A percentile compares a stretch with the other conserved stretches of the same genome.
Conservation (phyloP, 306 rosid species). For the Acacia confusa region DNA sequence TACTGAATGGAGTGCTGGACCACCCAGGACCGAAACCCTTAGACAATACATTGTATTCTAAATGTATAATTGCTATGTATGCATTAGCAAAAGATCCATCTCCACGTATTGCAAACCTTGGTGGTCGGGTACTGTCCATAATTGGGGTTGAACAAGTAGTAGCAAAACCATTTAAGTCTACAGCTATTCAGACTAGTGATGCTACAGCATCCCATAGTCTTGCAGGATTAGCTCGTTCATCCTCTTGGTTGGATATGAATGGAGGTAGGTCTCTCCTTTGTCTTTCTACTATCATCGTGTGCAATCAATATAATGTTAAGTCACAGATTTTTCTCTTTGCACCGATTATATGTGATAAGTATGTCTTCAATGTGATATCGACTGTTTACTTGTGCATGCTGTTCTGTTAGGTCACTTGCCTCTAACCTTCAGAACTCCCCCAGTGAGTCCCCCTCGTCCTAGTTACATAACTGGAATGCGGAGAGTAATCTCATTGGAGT, state of each 20-base stretch:
- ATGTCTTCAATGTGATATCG: slow-evolving; percentile 2
- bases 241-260: slow-evolving; percentile 97
- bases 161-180: slow-evolving; percentile 69
- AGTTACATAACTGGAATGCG: slow-evolving; percentile 75
- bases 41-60: slow-evolving; percentile 74
- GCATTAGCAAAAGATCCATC: slow-evolving; percentile 96
- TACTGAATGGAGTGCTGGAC: slow-evolving; percentile 68
- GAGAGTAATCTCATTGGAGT: slow-evolving; percentile 89
- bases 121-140: slow-evolving; percentile 83
- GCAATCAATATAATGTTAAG: not conserved
- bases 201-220: slow-evolving; percentile 48
- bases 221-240: slow-evolving; percentile 84
- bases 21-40: slow-evolving; percentile 66
- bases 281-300: slow-evolving; percentile 12
- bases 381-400: slow-evolving; percentile 19
- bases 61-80: slow-evolving; percentile 87
- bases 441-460: slow-evolving; percentile 93
- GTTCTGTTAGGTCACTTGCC: slow-evolving; percentile 76
- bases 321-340: slow-evolving; percentile 14
- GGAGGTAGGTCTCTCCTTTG: slow-evolving; percentile 57
- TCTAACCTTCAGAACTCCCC: slow-evolving; percentile 92
- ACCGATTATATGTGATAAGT: slow-evolving; percentile 7
- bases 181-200: slow-evolving; percentile 55
- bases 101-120: slow-evolving; percentile 86
- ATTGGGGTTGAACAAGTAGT: slow-evolving; percentile 95